Evolutionary conservation across 2,329 filamentous ascomycete species (phyloP), one percentile per base, ranked within the genome.

Genomic region (Lachnellula occidentalis): DNA sequence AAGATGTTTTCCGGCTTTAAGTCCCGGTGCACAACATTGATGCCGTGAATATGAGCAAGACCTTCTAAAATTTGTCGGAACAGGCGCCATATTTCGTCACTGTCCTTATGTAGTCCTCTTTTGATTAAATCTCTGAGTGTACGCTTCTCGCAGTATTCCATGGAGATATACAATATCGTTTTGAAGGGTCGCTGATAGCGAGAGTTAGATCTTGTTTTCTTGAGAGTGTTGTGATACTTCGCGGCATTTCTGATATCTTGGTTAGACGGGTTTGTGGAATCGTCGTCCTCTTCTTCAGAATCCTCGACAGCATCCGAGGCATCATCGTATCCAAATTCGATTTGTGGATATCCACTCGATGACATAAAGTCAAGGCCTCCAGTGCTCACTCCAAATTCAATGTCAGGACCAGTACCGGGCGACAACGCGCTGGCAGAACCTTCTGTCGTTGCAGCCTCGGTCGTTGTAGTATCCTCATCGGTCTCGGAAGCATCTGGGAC

Each of bases 1-100:
- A 99, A 99, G 31, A 99, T 86, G 61, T 99, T 99, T 67, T 97
- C 94, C 0, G 94, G 94, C 69, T 99, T 99, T 27, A 99, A 77
- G 70, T 99, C 94, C 8, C 94, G 87, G 69, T 99, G 94, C 14
- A 97, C 94, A 61, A 99, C 95, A 48, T 89, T 91, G 55, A 92
- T 80, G 11, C 86, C 82, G 69, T 99, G 94, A 43, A 99, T 94
- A 68, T 97, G 90, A 14, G 83, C 85, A 41, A 99, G 73, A 0
- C 92, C 94, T 70, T 97, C 92, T 4, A 97, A 75, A 11, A 97
- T 86, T 65, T 97, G 92, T 34, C 92, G 84, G 61, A 97, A 92
- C 4, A 97, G 76, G 31, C 91, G 84, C 94, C 94, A 99, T 15
- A 88, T 82, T 64, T 95, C 88, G 27, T 90, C 80, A 1, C 80